Evolutionary conservation across 305 asterid genomes (phyloP), one percentile per base, ranked within the genome.

Genomic region (Petunia hybrid): DNA sequence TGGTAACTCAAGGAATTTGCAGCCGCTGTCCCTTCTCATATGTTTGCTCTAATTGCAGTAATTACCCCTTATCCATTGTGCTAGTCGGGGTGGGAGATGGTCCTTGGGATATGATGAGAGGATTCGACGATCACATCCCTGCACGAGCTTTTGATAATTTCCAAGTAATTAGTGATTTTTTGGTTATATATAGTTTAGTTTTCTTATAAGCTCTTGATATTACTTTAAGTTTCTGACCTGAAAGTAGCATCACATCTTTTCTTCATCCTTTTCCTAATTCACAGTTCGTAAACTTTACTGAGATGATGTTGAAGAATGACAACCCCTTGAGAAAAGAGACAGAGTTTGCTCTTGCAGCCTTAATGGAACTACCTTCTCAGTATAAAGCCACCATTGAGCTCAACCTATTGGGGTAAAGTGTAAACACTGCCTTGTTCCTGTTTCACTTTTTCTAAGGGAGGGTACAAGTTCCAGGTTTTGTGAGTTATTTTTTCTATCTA

Each of bases 231-330:
- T 70, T 40, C 12, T 39, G 48, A 12, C 62, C 5, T 0, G 39
- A n/a, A 63, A 39, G 56, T 53, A 31, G 79, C 70, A 22, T 80
- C 69, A 63, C 36, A 2, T 39, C 2, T 68, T 8, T 3, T 8
- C 66, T 43, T 59, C 14, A 78, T 63, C 9, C 53, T 14, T 63
- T 78, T 43, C 42, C 10, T 41, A 4, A 46, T 38, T 40, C 75
- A 86, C 89, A 91, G 94, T 91, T 91, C 73, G 91, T 89, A 8
- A 85, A 91, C 81, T 91, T 91, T 82, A 91, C 94, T 41, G 88
- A 89, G n/a, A 89, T 90, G 66, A 90, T 90, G 94, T 85, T 88
- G 22, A 87, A 89, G 83, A 80, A 86, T 38, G 81, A 85, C 46
- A 87, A 89, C 40, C 63, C 74, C 56, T 22, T 75, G 3, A 86